Evolutionary conservation across 2,329 filamentous ascomycete genomes (phyloP), one percentile per base, ranked within the genome.

Genomic region (Sporothrix dimorphospora): DNA sequence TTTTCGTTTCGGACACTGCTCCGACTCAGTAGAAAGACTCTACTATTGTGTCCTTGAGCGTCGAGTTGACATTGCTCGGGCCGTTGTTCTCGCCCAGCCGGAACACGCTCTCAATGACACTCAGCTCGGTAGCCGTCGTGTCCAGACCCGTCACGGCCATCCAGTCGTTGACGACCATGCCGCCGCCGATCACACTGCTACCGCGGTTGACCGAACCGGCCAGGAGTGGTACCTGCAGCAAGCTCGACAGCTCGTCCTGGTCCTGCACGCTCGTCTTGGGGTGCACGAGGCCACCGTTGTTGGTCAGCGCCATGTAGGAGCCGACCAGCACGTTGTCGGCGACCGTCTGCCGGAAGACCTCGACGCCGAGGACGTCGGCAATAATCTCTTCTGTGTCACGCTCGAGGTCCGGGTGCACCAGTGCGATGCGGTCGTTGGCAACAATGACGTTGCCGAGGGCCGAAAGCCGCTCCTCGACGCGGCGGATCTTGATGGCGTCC

Each of bases 321-420:
- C 96, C 96, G 49, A 97, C 96, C 38, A 99, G 90, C 72, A 99
- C 96, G 80, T 98, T 98, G 83, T 98, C 94, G 78, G 95, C 94
- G 74, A 99, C 92, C 63, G 96, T 98, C 86, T 99, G 96, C 75
- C 93, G 86, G 85, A 96, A 97, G 12, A 96, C 93, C 82, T 97
- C 93, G 72, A 97, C 93, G 75, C 93, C 93, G 24, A 97, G 85
- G 73, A 97, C 93, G 81, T 99, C 96, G 78, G 96, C 94, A 80
- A 99, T 94, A 77, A 99, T 98, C 85, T 99, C 96, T 84, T 99
- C 96, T 19, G 94, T 98, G 86, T 99, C 96, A 74, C 95, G 92
- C 87, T 98, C 96, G 73, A 99, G 87, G 80, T 99, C 96, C 12
- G 96, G 96, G 81, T 99, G 96, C 74, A 98, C 91, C 59, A 99